These are phyloP conservation scores for Ophiobolus disseminans DNA, from an alignment of 2,329 filamentous ascomycete species.

Conservation along the genomic window DNA sequence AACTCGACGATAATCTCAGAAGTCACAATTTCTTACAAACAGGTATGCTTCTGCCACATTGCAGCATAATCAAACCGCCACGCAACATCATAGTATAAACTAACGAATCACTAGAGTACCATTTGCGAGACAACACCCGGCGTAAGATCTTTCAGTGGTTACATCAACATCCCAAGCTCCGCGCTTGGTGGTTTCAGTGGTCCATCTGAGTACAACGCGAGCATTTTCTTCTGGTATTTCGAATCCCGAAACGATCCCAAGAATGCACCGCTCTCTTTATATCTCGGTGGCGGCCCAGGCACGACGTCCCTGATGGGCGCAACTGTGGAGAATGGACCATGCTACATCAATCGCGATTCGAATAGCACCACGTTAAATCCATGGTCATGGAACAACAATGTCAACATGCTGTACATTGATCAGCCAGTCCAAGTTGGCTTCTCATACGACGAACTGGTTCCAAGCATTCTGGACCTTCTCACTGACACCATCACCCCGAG, in stretches of 20 bases:
- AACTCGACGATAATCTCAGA: too few relatives aligned
- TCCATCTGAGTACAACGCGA: slow-evolving; percentile 17
- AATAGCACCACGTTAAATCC: slow-evolving; percentile 26
- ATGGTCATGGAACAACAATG: slow-evolving; percentile 40
- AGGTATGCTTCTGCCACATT: too few relatives aligned
- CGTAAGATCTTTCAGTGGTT: slow-evolving; percentile 63
- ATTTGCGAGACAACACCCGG: slow-evolving; percentile 61
- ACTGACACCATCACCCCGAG: slow-evolving; percentile 11
- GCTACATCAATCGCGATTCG: slow-evolving; percentile 23
- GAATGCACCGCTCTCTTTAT: slow-evolving; percentile 21
- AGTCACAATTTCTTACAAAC: too few relatives aligned
- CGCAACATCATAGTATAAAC: too few relatives aligned
- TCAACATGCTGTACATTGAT: slow-evolving; percentile 68
- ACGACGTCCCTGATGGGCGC: slow-evolving; percentile 30
- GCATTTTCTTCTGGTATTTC: slow-evolving; percentile 33
- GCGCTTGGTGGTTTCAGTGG: slow-evolving; percentile 9
- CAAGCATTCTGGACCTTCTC: slow-evolving; percentile 16
- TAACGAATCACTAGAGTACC: too few relatives aligned
- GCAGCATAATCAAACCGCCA: too few relatives aligned
- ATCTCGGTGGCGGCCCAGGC: slow-evolving; percentile 21
- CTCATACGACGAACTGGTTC: slow-evolving; percentile 59
- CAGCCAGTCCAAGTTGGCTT: slow-evolving; percentile 68
- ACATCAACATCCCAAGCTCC: slow-evolving; percentile 58
- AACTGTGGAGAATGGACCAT: slow-evolving; percentile 22
- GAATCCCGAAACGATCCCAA: slow-evolving; percentile 24